Conservation (phyloP, 1,139 yeast species). For the Suhomyces ambrosiae region DNA sequence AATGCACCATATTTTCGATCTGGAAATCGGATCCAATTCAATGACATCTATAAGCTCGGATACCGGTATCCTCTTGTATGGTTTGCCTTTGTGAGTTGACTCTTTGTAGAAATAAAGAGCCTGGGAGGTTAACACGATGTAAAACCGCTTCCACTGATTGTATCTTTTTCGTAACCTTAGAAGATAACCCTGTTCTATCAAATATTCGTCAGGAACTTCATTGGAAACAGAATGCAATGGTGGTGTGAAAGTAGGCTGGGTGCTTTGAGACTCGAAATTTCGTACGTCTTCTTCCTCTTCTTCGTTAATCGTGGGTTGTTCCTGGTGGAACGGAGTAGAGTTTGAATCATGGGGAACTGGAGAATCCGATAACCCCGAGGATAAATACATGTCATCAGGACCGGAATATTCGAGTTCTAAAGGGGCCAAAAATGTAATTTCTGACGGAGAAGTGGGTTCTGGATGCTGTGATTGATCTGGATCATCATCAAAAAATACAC, state of each 20-base stretch:
- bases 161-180: conserved; percentile 42
- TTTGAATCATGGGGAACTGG: conserved; percentile 4
- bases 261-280: background rate
- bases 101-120: conserved; percentile 44
- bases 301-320: conserved; percentile 4
- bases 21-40: conserved; percentile 52
- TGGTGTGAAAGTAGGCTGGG: conserved; percentile 6
- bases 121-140: conserved; percentile 45
- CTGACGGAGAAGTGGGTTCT: too few species aligned
- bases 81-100: conserved; percentile 7
- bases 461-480: background rate
- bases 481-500: conserved; percentile 24
- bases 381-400: conserved; percentile 22
- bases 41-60: conserved; percentile 52
- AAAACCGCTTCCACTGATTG: conserved; percentile 52
- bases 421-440: conserved; percentile 1
- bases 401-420: conserved; percentile 9
- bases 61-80: conserved; percentile 34
- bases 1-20: conserved; percentile 48
- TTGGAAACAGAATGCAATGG: background rate
- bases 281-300: conserved; percentile 4
- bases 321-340: conserved; percentile 1
- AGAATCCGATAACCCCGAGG: conserved; percentile 29
- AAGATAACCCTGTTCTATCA: conserved; percentile 46
- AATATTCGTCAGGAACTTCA: conserved; percentile 18